A percentile compares a stretch with the other conserved stretches of the same genome.
Conservation (phyloP, 2,329 filamentous ascomycete genomes). For the Sporothrix humicola region DNA sequence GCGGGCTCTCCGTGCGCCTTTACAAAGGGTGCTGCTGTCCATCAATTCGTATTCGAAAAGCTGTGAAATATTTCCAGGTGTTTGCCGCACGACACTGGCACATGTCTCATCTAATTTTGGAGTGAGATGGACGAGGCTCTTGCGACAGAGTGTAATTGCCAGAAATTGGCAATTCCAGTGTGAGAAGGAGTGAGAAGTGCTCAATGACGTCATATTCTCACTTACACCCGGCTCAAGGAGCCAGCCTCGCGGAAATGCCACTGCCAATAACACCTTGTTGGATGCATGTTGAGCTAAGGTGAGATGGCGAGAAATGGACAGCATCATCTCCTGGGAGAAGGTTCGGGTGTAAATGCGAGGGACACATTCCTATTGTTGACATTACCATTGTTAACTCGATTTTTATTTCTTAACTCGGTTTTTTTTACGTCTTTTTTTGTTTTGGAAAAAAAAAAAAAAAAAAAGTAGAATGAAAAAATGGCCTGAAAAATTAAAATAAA, state of each 20-base stretch:
- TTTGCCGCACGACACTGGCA: too few species aligned
- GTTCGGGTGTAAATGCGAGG: too few species aligned
- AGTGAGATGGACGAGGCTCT: background rate
- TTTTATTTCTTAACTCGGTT: too few species aligned
- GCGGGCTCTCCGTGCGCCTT: background rate
- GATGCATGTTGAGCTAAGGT: background rate
- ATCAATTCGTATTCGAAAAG: background rate
- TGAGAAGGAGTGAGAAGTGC: background rate
- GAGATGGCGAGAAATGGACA: background rate
- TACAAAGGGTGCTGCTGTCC: background rate
- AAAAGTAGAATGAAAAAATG: background rate
- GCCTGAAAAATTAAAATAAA: background rate
- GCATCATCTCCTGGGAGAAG: background rate
- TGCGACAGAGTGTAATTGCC: background rate
- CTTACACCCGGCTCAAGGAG: background rate
- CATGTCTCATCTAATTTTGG: constrained; percentile 2
- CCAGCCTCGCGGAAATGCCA: background rate
- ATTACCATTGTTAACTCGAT: too few species aligned
- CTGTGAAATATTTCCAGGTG: background rate
- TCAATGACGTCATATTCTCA: constrained; percentile 10
- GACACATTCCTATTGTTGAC: too few species aligned
- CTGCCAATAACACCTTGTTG: too few species aligned
- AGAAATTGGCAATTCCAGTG: background rate
- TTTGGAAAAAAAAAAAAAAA: background rate
- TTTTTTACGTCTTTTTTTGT: too few species aligned